These are phyloP conservation scores for Penicillium argentinense DNA, from an alignment of 495 filamentous ascomycete species.

Conservation along the genomic window DNA sequence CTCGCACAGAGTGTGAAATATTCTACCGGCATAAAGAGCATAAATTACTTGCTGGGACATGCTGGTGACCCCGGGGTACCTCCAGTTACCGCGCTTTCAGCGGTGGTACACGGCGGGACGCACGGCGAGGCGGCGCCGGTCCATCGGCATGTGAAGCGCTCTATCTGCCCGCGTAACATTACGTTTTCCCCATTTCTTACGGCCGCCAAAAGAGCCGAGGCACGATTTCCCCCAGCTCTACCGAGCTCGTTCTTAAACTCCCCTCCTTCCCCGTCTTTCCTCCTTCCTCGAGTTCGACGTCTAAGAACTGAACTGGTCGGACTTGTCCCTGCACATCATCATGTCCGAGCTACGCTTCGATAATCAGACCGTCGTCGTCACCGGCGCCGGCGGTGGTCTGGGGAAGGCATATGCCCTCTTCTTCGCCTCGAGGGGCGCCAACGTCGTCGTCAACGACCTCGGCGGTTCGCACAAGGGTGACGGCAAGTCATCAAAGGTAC, in stretches of 20 bases:
- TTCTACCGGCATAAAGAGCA: background rate
- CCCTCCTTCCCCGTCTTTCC: constrained; percentile 26
- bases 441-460: constrained; percentile 96
- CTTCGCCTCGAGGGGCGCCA: constrained; percentile 89
- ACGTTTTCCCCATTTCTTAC: constrained; percentile 25
- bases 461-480: constrained; percentile 94
- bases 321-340: constrained; percentile 11
- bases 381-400: constrained; percentile 91
- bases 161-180: constrained; percentile 29
- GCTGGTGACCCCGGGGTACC: too few relatives aligned
- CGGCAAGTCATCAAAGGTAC: constrained; percentile 84
- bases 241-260: constrained; percentile 42
- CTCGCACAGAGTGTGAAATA: too few relatives aligned
- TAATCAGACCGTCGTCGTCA: constrained; percentile 95
- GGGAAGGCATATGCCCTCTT: constrained; percentile 91
- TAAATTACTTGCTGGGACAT: too few relatives aligned
- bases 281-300: constrained; percentile 21
- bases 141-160: constrained; percentile 43
- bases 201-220: constrained; percentile 47
- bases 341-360: constrained; percentile 90
- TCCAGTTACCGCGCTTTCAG: too few relatives aligned
- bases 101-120: too few relatives aligned
- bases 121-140: too few relatives aligned
- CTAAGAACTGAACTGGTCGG: constrained; percentile 17
- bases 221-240: constrained; percentile 26